phyloP scores from a whole-genome alignment of 331 rosid species.

The Erythrophleum ivorense region DNA sequence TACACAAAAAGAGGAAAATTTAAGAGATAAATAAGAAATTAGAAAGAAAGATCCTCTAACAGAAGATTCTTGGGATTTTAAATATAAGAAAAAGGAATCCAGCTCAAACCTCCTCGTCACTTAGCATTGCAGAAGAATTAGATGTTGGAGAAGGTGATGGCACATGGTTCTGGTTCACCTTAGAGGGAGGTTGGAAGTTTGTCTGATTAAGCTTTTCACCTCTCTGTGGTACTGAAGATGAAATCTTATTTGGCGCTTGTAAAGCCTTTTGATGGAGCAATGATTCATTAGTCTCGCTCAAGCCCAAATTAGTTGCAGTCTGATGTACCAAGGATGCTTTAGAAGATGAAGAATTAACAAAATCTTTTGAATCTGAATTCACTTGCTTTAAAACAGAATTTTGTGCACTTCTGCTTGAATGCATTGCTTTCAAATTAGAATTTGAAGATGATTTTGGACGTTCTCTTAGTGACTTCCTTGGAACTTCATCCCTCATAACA shows the following conservation, averaged over 20 bases:
- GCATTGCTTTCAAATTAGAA: conserved; percentile 55
- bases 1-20: neutral
- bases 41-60: neutral
- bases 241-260: conserved; percentile 65
- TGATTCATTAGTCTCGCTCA: conserved; percentile 59
- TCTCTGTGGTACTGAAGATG: conserved; percentile 66
- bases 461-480: conserved; percentile 69
- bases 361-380: conserved; percentile 62
- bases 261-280: conserved; percentile 61
- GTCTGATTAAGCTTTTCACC: conserved; percentile 79
- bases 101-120: conserved; percentile 91
- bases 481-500: conserved; percentile 61
- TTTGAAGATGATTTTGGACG: conserved; percentile 60
- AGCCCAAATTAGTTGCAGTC: conserved; percentile 49
- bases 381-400: conserved; percentile 67
- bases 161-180: conserved; percentile 68
- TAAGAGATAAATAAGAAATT: conserved; percentile 26
- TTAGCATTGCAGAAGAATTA: conserved; percentile 71
- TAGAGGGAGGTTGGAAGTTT: conserved; percentile 59
- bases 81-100: conserved; percentile 17
- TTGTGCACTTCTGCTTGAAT: conserved; percentile 64
- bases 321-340: conserved; percentile 56
- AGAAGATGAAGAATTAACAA: conserved; percentile 52
- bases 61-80: conserved; percentile 23
- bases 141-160: conserved; percentile 41